A percentile compares a stretch with the other conserved stretches of the same genome.
Evolutionary conservation across 805 yeast species (phyloP).

Genomic region (Metschnikowia matae): DNA sequence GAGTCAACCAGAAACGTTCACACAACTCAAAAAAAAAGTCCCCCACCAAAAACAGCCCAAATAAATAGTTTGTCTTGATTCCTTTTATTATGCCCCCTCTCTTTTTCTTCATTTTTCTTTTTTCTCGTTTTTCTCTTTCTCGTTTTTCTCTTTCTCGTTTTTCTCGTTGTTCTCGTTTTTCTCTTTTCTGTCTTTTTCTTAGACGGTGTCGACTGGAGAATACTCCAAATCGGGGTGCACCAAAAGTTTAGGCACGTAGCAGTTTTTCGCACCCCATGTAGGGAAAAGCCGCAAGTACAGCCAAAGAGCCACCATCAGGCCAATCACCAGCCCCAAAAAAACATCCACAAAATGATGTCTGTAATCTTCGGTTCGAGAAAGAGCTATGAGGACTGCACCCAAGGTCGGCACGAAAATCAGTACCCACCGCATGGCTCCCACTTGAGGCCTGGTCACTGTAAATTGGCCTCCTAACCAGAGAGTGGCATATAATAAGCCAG

Average conservation of each 20-base stretch:
- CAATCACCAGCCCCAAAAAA: slow-evolving; percentile 65
- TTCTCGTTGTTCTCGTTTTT: too few relatives aligned
- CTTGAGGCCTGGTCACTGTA: slow-evolving; percentile 36
- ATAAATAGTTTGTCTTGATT: too few relatives aligned
- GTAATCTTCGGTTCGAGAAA: slow-evolving; percentile 86
- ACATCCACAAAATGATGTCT: slow-evolving; percentile 92
- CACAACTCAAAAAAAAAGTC: too few relatives aligned
- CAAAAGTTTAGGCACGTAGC: slow-evolving; percentile 39
- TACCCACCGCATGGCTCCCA: slow-evolving; percentile 62
- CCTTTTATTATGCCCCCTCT: too few relatives aligned
- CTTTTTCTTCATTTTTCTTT: too few relatives aligned
- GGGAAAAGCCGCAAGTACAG: slow-evolving; percentile 56
- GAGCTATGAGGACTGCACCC: slow-evolving; percentile 72
- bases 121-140: too few relatives aligned
- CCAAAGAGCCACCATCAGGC: slow-evolving; percentile 56
- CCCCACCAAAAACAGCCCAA: too few relatives aligned
- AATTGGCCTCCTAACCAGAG: slow-evolving; percentile 70
- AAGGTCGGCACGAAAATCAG: slow-evolving; percentile 53
- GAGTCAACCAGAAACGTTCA: too few relatives aligned
- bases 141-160: too few relatives aligned
- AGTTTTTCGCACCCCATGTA: slow-evolving; percentile 21
- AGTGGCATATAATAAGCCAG: slow-evolving; percentile 60
- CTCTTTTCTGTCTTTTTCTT: background rate
- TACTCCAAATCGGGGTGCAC: slow-evolving; percentile 11
- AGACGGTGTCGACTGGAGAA: slow-evolving; percentile 13